These are phyloP conservation scores for Blastobotrys apis DNA, from an alignment of 1,139 yeast species.

Conservation along the genomic window DNA sequence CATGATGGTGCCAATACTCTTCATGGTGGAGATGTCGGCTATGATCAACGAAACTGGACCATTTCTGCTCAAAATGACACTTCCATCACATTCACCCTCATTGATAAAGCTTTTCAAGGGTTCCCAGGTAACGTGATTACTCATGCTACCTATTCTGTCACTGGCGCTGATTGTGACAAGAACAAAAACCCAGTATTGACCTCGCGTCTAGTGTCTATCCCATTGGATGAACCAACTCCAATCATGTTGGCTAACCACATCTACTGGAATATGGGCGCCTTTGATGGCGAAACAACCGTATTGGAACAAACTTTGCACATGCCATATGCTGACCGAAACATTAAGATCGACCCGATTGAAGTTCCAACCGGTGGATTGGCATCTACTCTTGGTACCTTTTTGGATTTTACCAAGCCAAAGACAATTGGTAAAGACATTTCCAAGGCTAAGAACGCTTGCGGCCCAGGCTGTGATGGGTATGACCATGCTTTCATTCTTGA, in stretches of 20 bases:
- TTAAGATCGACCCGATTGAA: conserved; percentile 13
- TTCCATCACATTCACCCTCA: conserved; percentile 29
- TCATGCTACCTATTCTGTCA: conserved; percentile 40
- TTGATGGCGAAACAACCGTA: conserved; percentile 16
- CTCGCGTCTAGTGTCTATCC: conserved; percentile 43
- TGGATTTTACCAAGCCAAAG: conserved; percentile 15
- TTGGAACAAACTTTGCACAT: conserved; percentile 15
- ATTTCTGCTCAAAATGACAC: conserved; percentile 14
- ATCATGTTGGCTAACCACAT: conserved; percentile 54
- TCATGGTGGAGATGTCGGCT: conserved; percentile 46
- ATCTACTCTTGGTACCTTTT: conserved; percentile 1
- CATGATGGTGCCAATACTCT: conserved; percentile 37
- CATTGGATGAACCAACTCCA: conserved; percentile 40
- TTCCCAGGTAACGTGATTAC: conserved; percentile 48
- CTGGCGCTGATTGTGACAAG: conserved; percentile 17
- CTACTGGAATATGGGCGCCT: conserved; percentile 44
- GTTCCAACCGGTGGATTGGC: conserved; percentile 18
- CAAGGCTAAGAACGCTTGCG: conserved; percentile 14
- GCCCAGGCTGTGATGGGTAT: conserved; percentile 15
- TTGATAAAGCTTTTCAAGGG: conserved; percentile 42
- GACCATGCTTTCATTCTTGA: conserved; percentile 17
- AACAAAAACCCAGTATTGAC: conserved; percentile 29
- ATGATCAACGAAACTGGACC: conserved; percentile 36
- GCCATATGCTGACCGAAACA: conserved; percentile 15
- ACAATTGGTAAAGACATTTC: conserved; percentile 15